Evolutionary conservation across 1,139 yeast species (phyloP).

Genomic region (Pneumocystis canis): DNA sequence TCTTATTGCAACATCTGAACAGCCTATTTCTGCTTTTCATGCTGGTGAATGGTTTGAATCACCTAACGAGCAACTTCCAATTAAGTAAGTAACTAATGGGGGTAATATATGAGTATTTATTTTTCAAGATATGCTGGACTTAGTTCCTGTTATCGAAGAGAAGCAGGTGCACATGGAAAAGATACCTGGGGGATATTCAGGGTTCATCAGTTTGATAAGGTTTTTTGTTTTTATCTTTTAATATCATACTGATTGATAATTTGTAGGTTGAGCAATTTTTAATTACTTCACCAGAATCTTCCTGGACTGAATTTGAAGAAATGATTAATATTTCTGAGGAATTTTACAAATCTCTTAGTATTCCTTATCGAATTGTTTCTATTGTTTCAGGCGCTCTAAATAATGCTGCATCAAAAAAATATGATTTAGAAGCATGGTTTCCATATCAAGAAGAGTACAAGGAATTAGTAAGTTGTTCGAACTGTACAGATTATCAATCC

Average conservation of each 20-base stretch:
- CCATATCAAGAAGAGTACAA: conserved; percentile 98
- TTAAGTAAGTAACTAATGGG: conserved; percentile 23
- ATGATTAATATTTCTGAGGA: conserved; percentile 88
- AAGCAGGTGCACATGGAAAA: conserved; percentile 98
- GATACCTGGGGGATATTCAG: conserved; percentile 99
- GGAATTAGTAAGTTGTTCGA: conserved; percentile 94
- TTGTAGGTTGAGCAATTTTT: conserved; percentile 72
- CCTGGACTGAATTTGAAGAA: conserved; percentile 92
- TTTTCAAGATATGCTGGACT: conserved; percentile 76
- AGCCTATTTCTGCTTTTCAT: conserved; percentile 96
- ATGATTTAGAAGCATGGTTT: conserved; percentile 99
- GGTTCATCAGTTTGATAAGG: conserved; percentile 92
- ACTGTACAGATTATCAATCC: conserved; percentile 98
- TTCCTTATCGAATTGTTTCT: conserved; percentile 95
- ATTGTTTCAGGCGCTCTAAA: conserved; percentile 97
- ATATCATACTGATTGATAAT: neutral
- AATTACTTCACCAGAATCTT: conserved; percentile 91
- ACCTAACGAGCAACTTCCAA: conserved; percentile 92
- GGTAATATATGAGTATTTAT: neutral
- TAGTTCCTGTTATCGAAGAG: conserved; percentile 97
- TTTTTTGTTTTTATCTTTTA: neutral
- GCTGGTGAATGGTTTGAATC: conserved; percentile 97
- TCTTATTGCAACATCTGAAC: conserved; percentile 96
- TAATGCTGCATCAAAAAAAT: conserved; percentile 97
- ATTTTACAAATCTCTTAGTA: conserved; percentile 77